Conservation (phyloP, 169 alveolate species). For the Plasmodium coatneyi region DNA sequence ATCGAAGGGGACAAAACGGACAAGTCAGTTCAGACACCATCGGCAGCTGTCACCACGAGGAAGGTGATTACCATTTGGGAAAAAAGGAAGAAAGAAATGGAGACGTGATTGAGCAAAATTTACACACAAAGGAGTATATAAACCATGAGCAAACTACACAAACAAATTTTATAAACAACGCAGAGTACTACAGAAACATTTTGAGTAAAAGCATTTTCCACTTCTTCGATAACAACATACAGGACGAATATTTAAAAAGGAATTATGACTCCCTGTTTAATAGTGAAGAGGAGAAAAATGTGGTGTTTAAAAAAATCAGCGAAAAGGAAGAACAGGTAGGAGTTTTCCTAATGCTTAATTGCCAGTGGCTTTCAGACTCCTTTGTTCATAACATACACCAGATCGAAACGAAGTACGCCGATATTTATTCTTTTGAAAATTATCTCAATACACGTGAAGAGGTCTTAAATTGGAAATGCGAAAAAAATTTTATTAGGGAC, state of each 20-base stretch:
- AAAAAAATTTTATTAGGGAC: constrained; percentile 54
- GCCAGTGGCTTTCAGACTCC: constrained; percentile 69
- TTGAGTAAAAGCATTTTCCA: constrained; percentile 13
- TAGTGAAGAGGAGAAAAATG: constrained; percentile 11
- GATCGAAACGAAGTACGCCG: constrained; percentile 57
- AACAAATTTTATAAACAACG: background rate
- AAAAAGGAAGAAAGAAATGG: background rate
- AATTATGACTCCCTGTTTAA: constrained; percentile 41
- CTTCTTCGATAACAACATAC: constrained; percentile 59
- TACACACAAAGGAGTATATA: background rate
- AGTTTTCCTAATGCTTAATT: constrained; percentile 38
- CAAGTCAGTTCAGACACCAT: background rate
- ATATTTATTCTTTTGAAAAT: constrained; percentile 54
- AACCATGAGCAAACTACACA: background rate
- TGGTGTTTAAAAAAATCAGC: constrained; percentile 24
- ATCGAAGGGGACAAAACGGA: background rate
- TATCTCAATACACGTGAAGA: constrained; percentile 47
- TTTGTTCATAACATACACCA: constrained; percentile 47
- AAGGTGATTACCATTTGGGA: background rate
- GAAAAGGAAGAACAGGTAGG: constrained; percentile 69
- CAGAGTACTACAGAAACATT: background rate
- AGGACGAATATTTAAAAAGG: constrained; percentile 52
- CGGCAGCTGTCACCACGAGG: background rate
- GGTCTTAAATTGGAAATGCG: constrained; percentile 50
- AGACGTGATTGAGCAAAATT: background rate